phyloP scores from a whole-genome alignment of 768 basidiomycete species.

The Tylopilus felleus region DNA sequence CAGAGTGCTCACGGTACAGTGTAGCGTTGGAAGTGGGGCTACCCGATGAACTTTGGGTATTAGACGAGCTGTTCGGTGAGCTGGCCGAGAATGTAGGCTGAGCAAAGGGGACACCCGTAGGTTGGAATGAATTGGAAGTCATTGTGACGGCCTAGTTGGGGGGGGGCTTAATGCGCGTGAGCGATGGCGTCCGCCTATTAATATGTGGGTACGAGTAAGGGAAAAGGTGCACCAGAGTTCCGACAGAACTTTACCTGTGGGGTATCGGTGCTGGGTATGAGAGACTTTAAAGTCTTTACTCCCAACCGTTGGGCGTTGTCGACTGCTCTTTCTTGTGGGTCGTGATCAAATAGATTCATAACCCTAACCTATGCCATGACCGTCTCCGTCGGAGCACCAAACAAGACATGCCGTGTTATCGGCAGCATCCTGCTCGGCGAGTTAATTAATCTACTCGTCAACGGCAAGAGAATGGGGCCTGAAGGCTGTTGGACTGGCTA shows the following conservation, averaged over 20 bases:
- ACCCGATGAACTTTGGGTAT: not conserved
- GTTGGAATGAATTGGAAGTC: not conserved
- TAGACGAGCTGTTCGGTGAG: not conserved
- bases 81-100: not conserved
- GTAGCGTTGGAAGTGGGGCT: slow-evolving; percentile 21
- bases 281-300: not conserved
- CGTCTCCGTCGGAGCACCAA: not conserved
- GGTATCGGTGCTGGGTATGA: slow-evolving; percentile 1
- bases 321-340: not conserved
- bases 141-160: slow-evolving; percentile 6
- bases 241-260: not conserved
- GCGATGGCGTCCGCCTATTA: slow-evolving; percentile 14
- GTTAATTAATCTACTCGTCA: too few species aligned
- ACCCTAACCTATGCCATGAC: not conserved
- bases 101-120: not conserved
- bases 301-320: not conserved
- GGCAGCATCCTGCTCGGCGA: too few species aligned
- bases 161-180: not conserved
- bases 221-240: not conserved
- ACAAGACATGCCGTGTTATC: too few species aligned
- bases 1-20: slow-evolving; percentile 26
- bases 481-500: too few species aligned
- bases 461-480: too few species aligned
- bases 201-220: slow-evolving; percentile 6
- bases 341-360: not conserved